These are phyloP conservation scores for Starmera quercuum DNA, from an alignment of 805 yeast genomes.

Conservation along the genomic window DNA sequence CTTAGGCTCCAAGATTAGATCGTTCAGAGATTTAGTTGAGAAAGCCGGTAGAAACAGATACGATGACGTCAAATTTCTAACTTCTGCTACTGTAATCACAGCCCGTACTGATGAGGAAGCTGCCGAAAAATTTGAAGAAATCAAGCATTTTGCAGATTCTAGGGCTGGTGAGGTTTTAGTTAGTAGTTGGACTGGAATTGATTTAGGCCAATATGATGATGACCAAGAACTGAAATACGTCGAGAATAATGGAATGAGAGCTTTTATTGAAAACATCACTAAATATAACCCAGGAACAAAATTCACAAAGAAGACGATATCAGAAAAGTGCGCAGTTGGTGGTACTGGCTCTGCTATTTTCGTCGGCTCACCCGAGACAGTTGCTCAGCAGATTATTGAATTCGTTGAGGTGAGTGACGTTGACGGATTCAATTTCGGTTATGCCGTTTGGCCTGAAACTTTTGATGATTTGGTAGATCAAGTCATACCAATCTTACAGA, in stretches of 20 bases:
- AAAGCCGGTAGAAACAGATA: constrained; percentile 25
- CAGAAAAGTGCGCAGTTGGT: constrained; percentile 17
- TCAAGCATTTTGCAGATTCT: constrained; percentile 21
- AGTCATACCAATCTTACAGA: constrained; percentile 29
- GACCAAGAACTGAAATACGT: constrained; percentile 25
- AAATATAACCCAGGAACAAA: constrained; percentile 17
- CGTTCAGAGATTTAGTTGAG: constrained; percentile 22
- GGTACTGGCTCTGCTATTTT: constrained; percentile 20
- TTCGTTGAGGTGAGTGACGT: constrained; percentile 33
- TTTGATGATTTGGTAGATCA: constrained; percentile 32
- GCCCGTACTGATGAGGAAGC: constrained; percentile 33
- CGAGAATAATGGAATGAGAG: constrained; percentile 22
- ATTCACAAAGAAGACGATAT: constrained; percentile 15
- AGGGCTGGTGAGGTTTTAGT: constrained; percentile 34
- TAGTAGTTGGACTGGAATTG: constrained; percentile 35
- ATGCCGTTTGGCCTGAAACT: constrained; percentile 30
- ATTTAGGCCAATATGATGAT: constrained; percentile 23
- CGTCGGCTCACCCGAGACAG: constrained; percentile 28
- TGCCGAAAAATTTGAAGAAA: constrained; percentile 22
- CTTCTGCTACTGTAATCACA: constrained; percentile 25
- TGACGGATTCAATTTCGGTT: constrained; percentile 36
- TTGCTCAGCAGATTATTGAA: constrained; percentile 31
- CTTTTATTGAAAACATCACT: constrained; percentile 22
- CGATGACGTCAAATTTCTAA: constrained; percentile 27
- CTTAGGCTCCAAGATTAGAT: constrained; percentile 11